Evolutionary conservation across 2,329 filamentous ascomycete genomes (phyloP).

Genomic region (Colletotrichum sansevieriae): DNA sequence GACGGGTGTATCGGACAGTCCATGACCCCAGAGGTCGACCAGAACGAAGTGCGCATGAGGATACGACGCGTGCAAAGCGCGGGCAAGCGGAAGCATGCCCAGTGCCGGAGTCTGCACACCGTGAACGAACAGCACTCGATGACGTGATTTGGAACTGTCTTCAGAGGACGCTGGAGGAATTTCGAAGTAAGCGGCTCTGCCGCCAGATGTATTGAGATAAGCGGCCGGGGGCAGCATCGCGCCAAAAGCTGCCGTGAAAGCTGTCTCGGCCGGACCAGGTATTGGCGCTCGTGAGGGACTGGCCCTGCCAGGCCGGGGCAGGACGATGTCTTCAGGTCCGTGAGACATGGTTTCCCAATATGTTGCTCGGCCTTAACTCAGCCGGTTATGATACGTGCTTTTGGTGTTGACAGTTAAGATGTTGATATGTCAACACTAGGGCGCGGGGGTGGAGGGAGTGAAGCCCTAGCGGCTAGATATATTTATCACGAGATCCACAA

Average conservation of each 20-base stretch:
- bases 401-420: not conserved
- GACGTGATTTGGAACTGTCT: not conserved
- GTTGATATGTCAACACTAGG: not conserved
- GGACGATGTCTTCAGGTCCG: not conserved
- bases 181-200: constrained; percentile 57
- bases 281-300: constrained; percentile 44
- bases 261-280: constrained; percentile 51
- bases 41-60: constrained; percentile 56
- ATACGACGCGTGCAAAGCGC: constrained; percentile 50
- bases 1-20: constrained; percentile 62
- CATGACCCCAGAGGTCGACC: constrained; percentile 67
- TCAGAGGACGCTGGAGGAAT: constrained; percentile 43
- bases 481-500: not conserved
- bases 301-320: constrained; percentile 6
- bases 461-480: not conserved
- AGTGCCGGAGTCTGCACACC: constrained; percentile 65
- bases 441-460: constrained; percentile 10
- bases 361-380: not conserved
- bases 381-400: not conserved
- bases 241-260: constrained; percentile 54
- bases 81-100: constrained; percentile 59
- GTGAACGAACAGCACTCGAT: constrained; percentile 60
- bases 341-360: not conserved
- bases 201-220: constrained; percentile 49
- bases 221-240: constrained; percentile 53